phyloP scores from a whole-genome alignment of 371 early-diverging fungal genomes.

The Fennellomyces sp. region DNA sequence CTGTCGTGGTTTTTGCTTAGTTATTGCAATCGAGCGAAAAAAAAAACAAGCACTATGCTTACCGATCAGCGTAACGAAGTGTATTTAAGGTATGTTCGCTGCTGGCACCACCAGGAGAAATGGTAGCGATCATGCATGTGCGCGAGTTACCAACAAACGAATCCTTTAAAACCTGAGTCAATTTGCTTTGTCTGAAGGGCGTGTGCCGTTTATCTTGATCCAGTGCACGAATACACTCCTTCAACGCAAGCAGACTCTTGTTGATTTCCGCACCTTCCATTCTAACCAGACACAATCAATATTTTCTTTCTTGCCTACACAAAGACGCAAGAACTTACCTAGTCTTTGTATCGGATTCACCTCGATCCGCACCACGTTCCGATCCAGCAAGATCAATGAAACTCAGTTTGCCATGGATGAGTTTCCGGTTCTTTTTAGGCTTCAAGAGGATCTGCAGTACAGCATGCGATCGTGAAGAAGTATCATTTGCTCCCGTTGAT shows the following conservation, averaged over 20 bases:
- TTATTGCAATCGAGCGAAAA: not conserved
- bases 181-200: slow-evolving; percentile 97
- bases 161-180: slow-evolving; percentile 97
- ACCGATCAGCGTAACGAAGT: slow-evolving; percentile 97
- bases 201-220: slow-evolving; percentile 95
- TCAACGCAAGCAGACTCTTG: slow-evolving; percentile 96
- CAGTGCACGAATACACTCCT: slow-evolving; percentile 98
- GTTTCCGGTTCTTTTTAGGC: slow-evolving; percentile 58
- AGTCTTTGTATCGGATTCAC: slow-evolving; percentile 88
- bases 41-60: slow-evolving; percentile 4
- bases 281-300: too few species aligned
- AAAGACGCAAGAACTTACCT: slow-evolving; percentile 45
- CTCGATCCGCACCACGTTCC: slow-evolving; percentile 96
- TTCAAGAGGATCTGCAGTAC: slow-evolving; percentile 84
- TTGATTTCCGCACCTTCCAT: slow-evolving; percentile 99
- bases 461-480: slow-evolving; percentile 88
- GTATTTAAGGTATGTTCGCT: slow-evolving; percentile 99
- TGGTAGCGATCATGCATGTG: slow-evolving; percentile 98
- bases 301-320: too few species aligned
- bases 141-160: slow-evolving; percentile 97
- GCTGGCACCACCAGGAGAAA: slow-evolving; percentile 91
- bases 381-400: slow-evolving; percentile 94
- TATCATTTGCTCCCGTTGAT: slow-evolving; percentile 58
- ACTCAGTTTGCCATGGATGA: slow-evolving; percentile 70
- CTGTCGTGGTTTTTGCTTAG: slow-evolving; percentile 49